Evolutionary conservation across 2,329 filamentous ascomycete species (phyloP).

Genomic region (Ceratocystis alfenasii): DNA sequence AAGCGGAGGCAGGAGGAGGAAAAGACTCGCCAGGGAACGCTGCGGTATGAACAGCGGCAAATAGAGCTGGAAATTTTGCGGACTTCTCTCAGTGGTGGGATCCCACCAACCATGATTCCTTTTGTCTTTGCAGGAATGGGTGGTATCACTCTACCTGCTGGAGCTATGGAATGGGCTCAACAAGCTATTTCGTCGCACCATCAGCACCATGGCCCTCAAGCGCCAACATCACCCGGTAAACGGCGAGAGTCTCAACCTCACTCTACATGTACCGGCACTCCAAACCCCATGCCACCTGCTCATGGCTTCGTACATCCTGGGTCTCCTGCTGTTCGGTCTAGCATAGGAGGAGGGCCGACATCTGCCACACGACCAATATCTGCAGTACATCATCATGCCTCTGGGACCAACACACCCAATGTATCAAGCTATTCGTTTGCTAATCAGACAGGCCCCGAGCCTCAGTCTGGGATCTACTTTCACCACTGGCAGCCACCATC

Average conservation of each 20-base stretch:
- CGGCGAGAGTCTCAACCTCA: slow-evolving; percentile 30
- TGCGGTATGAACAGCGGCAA: slow-evolving; percentile 59
- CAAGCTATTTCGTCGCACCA: slow-evolving; percentile 43
- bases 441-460: slow-evolving; percentile 50
- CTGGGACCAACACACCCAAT: slow-evolving; percentile 18
- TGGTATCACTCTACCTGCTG: slow-evolving; percentile 48
- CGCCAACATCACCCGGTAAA: slow-evolving; percentile 18
- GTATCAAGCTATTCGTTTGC: slow-evolving; percentile 11
- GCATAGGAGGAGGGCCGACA: slow-evolving; percentile 8
- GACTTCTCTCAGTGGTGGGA: slow-evolving; percentile 55
- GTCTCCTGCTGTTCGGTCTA: slow-evolving; percentile 17
- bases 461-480: slow-evolving; percentile 57
- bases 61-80: slow-evolving; percentile 62
- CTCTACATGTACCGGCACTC: slow-evolving; percentile 33
- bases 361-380: slow-evolving; percentile 31
- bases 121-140: slow-evolving; percentile 63
- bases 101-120: slow-evolving; percentile 63
- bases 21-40: slow-evolving; percentile 49
- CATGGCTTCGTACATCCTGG: slow-evolving; percentile 14
- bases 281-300: slow-evolving; percentile 9
- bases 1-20: slow-evolving; percentile 63
- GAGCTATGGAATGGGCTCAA: slow-evolving; percentile 55
- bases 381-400: slow-evolving; percentile 24
- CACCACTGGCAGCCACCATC: slow-evolving; percentile 84
- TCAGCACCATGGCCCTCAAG: slow-evolving; percentile 28